phyloP scores from a whole-genome alignment of 495 filamentous ascomycete species.

The Podospora comata region DNA sequence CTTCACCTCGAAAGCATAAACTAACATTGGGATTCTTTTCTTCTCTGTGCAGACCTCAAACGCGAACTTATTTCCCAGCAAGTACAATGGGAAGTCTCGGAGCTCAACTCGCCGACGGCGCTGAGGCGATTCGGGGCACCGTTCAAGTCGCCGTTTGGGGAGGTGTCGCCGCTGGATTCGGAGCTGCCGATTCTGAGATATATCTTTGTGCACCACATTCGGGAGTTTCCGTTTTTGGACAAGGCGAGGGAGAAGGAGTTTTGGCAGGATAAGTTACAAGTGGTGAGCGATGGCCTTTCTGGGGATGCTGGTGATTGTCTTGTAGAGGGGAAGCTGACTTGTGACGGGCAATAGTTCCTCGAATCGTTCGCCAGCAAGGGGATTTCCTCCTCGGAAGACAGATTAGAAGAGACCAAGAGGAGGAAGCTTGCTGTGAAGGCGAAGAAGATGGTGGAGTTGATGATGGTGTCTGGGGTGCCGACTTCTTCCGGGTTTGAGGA shows the following conservation, averaged over 20 bases:
- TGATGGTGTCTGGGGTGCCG: slow-evolving; percentile 97
- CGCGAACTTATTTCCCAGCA: slow-evolving; percentile 89
- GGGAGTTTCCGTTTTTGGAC: slow-evolving; percentile 96
- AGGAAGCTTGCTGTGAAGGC: slow-evolving; percentile 88
- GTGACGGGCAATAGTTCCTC: slow-evolving; percentile 65
- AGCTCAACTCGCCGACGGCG: slow-evolving; percentile 90
- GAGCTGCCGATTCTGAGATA: slow-evolving; percentile 92
- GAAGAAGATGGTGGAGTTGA: slow-evolving; percentile 91
- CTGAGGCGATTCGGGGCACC: slow-evolving; percentile 93
- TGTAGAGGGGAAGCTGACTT: background rate
- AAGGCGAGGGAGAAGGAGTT: slow-evolving; percentile 97
- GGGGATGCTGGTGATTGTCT: background rate
- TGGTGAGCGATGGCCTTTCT: slow-evolving; percentile 55
- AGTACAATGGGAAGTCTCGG: slow-evolving; percentile 81
- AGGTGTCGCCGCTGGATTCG: slow-evolving; percentile 89
- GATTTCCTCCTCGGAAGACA: slow-evolving; percentile 94
- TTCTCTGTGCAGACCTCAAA: slow-evolving; percentile 75
- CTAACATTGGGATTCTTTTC: background rate
- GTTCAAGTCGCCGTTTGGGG: slow-evolving; percentile 86
- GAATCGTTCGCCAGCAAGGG: slow-evolving; percentile 98
- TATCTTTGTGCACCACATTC: slow-evolving; percentile 96
- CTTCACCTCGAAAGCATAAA: background rate
- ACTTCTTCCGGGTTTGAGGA: slow-evolving; percentile 98
- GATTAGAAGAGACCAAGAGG: slow-evolving; percentile 92
- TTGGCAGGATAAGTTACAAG: slow-evolving; percentile 97